These are phyloP conservation scores for Ambispora gerdemannii DNA, from an alignment of 192 early-diverging fungal species.

Conservation along the genomic window DNA sequence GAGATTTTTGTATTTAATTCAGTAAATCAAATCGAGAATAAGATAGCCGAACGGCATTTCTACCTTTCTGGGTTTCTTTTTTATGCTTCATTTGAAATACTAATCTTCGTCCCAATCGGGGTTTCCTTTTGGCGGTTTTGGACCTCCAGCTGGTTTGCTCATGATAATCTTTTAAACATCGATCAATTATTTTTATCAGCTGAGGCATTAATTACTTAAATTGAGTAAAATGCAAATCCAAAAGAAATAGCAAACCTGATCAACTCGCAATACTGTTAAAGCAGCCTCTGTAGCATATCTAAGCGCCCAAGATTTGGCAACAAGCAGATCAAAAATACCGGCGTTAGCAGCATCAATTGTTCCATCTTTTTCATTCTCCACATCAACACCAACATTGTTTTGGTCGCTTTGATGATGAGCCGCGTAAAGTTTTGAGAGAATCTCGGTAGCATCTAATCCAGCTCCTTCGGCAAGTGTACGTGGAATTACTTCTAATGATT, in stretches of 20 bases:
- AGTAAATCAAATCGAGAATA: too few species aligned
- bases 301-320: slow-evolving; percentile 85
- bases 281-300: slow-evolving; percentile 90
- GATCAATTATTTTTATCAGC: slow-evolving; percentile 6
- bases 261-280: slow-evolving; percentile 90
- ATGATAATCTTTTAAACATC: slow-evolving; percentile 77
- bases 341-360: slow-evolving; percentile 72
- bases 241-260: slow-evolving; percentile 62
- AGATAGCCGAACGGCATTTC: too few species aligned
- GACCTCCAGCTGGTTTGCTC: slow-evolving; percentile 96
- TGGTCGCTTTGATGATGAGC: slow-evolving; percentile 71
- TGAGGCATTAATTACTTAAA: neutral
- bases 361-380: slow-evolving; percentile 68
- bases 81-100: slow-evolving; percentile 17
- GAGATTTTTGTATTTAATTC: too few species aligned
- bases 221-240: slow-evolving; percentile 7
- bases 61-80: too few species aligned
- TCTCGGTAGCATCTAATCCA: slow-evolving; percentile 90
- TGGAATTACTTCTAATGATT: slow-evolving; percentile 92
- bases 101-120: slow-evolving; percentile 88
- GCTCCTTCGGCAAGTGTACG: slow-evolving; percentile 93
- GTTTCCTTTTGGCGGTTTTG: slow-evolving; percentile 83
- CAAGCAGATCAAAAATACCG: slow-evolving; percentile 76
- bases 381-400: slow-evolving; percentile 72
- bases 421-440: slow-evolving; percentile 88